Base-by-base conservation (phyloP, 768 basidiomycete genomes). In the Pleurotus pulmonarius region DNA sequence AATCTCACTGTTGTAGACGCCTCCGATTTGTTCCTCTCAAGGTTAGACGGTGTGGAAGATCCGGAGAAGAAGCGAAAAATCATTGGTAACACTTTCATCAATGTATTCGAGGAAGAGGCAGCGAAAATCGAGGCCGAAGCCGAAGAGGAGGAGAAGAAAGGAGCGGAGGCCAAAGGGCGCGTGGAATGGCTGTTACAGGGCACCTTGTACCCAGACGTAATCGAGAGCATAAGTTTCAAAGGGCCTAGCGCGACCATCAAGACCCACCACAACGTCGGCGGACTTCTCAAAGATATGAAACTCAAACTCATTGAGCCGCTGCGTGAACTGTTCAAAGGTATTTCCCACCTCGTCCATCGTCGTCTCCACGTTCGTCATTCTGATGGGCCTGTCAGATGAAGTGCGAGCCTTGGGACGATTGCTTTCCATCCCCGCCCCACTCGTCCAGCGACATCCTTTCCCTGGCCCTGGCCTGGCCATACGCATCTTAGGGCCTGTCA, bases 231-330 rank as follows among this genome's bases (percentile, higher is more conserved):
- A 75, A 93, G 90, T 73, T 99, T 99, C 83, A 98, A 98, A 74
- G 97, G 97, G 2, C 97, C 97, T 0, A 93, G 90, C 61, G 97
- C 97, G 39, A 98, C 96, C 8, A 99, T 99, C 80, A 99, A 99
- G 80, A 98, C 97, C 2, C 97, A 99, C 70, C 97, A 98, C 71
- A 99, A 99, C 62, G 97, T 98, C 61, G 97, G 97, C 25, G 96
- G 96, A 3, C 76, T 99, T 51, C 79, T 98, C 59, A 91, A 90
- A 67, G 89, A 98, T 73, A 99, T 98, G 97, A 97, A 94, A 71
- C 82, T 99, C 64, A 98, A 98, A 76, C 81, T 99, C 49, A 98
- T 99, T 62, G 97, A 99, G 74, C 97, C 97, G 16, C 75, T 99
- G 38, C 82, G 97, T 37, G 97, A 98, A 75, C 79, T 99, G 15